Base-by-base conservation (phyloP, 345 rosid genomes). In the Salix suchowensis region DNA sequence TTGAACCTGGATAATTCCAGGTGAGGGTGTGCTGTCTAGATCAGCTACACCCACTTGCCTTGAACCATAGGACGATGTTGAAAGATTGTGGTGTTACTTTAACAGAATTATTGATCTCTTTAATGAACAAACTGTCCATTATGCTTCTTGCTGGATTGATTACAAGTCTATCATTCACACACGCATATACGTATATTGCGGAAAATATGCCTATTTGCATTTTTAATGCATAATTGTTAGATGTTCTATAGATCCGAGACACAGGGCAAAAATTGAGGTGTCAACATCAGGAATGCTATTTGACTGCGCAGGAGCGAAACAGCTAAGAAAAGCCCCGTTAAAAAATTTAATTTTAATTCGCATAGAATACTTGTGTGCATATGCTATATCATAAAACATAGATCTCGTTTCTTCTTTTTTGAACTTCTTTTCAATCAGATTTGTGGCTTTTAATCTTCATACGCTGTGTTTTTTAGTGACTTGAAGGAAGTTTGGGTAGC, bases 401-500 rank as follows among this genome's bases (percentile, higher is more conserved):
- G 6, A 15, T 26, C 11, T 42, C 46, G 46, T 42, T 42, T 36
- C 37, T 54, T 71, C 55, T 7, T 61, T 24, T 58, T 39, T 14
- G 0, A 60, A 30, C 11, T 69, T 9, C 11, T 8, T 23, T 30
- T 4, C n/a, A 30, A 30, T 34, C 21, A 40, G 12, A 48, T 36
- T 23, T 24, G 3, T 54, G 3, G 10, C 21, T n/a, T 61, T 61
- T 21, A 30, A 46, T 54, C 62, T 77, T 70, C 44, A 18, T 24
- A 14, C 24, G 36, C 70, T 71, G 58, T 60, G 54, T 82, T 28
- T 84, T 85, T 81, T 89, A 96, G 99, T 46, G 89, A 94, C 71
- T 84, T 92, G 72, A 81, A 92, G 79, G 98, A 96, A 85, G 88
- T 96, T 24, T 96, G 98, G 97, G 97, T 93, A 78, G 82, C 97